These are phyloP conservation scores for Collybiopsis confluens DNA, from an alignment of 768 basidiomycete species.

Conservation along the genomic window DNA sequence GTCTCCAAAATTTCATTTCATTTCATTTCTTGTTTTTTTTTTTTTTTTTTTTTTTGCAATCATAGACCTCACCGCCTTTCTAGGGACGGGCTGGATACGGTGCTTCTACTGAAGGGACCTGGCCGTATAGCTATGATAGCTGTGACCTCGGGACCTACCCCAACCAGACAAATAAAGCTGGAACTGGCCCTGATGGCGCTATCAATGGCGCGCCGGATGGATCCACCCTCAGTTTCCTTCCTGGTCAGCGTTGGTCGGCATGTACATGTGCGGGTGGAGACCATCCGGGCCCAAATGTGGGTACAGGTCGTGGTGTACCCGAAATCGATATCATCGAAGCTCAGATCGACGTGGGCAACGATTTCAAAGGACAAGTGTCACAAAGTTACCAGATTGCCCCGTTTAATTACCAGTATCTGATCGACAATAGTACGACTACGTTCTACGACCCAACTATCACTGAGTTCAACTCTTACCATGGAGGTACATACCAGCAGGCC, in stretches of 20 bases:
- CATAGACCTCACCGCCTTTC: slow-evolving; percentile 4
- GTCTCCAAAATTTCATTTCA: slow-evolving; percentile 14
- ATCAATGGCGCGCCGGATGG: slow-evolving; percentile 46
- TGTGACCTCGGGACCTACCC: slow-evolving; percentile 88
- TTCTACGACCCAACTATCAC: slow-evolving; percentile 52
- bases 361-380: slow-evolving; percentile 61
- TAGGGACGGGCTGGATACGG: slow-evolving; percentile 86
- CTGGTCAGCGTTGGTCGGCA: slow-evolving; percentile 81
- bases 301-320: slow-evolving; percentile 73
- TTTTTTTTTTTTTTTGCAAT: slow-evolving; percentile 10
- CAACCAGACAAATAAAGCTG: slow-evolving; percentile 66
- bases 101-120: slow-evolving; percentile 81
- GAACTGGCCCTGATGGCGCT: slow-evolving; percentile 52
- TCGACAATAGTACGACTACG: slow-evolving; percentile 46
- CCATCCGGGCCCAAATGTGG: slow-evolving; percentile 80
- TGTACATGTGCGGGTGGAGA: slow-evolving; percentile 86
- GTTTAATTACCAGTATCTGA: slow-evolving; percentile 67
- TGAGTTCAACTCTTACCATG: slow-evolving; percentile 60
- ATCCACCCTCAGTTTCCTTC: slow-evolving; percentile 64
- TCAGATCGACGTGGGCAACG: slow-evolving; percentile 49
- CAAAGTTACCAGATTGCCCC: slow-evolving; percentile 82
- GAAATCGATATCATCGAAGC: slow-evolving; percentile 94
- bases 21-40: too few species aligned
- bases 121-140: slow-evolving; percentile 80
- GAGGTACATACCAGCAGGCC: slow-evolving; percentile 73